These are phyloP conservation scores for Xylaria sp. DNA, from an alignment of 2,329 filamentous ascomycete species.

Conservation along the genomic window DNA sequence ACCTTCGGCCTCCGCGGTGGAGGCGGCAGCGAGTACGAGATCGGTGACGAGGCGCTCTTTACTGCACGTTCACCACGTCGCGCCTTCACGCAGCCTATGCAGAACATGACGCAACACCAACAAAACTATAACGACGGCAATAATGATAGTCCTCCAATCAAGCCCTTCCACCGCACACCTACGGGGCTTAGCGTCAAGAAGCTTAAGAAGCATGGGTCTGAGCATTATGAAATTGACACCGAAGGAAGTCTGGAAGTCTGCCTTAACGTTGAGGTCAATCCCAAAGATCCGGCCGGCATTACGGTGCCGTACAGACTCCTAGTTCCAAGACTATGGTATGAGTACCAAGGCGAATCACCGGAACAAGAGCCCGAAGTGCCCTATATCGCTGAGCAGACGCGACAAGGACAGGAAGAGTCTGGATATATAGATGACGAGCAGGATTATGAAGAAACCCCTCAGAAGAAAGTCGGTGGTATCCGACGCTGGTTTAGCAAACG, in stretches of 20 bases:
- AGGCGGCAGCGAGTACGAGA: conserved; percentile 56
- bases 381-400: neutral
- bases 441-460: conserved; percentile 1
- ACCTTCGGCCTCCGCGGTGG: conserved; percentile 45
- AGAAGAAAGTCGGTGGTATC: conserved; percentile 23
- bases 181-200: conserved; percentile 74
- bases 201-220: conserved; percentile 59
- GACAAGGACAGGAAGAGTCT: conserved; percentile 6
- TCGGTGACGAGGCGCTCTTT: conserved; percentile 68
- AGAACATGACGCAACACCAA: conserved; percentile 26
- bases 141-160: neutral
- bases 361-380: conserved; percentile 1
- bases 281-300: conserved; percentile 85
- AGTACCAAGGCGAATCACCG: conserved; percentile 56
- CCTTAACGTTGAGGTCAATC: conserved; percentile 88
- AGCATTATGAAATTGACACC: conserved; percentile 73
- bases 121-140: conserved; percentile 28
- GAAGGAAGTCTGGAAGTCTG: conserved; percentile 87
- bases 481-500: conserved; percentile 29
- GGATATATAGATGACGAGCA: conserved; percentile 9
- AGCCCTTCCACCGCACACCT: conserved; percentile 72
- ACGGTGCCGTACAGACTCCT: conserved; percentile 88
- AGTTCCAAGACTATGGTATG: conserved; percentile 78
- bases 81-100: conserved; percentile 42
- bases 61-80: conserved; percentile 53